Conservation (phyloP, 768 basidiomycete species). For the Phlegmacium glaucopus region DNA sequence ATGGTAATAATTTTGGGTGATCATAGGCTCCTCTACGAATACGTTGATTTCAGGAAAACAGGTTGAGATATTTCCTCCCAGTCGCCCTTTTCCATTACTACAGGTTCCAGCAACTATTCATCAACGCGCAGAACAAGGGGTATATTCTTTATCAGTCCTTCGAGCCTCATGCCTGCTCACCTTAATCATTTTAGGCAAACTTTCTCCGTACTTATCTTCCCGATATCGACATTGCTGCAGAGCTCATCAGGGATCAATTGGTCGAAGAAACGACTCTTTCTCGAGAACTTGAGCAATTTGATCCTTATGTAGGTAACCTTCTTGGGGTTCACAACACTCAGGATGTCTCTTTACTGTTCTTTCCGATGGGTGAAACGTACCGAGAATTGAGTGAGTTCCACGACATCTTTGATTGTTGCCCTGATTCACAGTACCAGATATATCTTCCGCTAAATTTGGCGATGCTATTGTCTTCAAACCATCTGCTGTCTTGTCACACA, state of each 20-base stretch:
- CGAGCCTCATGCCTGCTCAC: neutral
- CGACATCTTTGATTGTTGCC: neutral
- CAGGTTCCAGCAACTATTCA: conserved; percentile 29
- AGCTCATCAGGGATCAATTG: conserved; percentile 58
- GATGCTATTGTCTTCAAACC: conserved; percentile 35
- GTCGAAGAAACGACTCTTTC: conserved; percentile 37
- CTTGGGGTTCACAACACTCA: conserved; percentile 37
- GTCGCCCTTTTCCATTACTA: conserved; percentile 35
- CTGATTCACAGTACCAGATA: conserved; percentile 33
- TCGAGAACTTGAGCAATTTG: conserved; percentile 39
- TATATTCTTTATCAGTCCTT: conserved; percentile 28
- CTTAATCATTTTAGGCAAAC: conserved; percentile 49
- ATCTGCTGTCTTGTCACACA: conserved; percentile 34
- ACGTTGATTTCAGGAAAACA: conserved; percentile 21
- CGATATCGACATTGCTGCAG: conserved; percentile 70
- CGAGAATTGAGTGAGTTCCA: conserved; percentile 55
- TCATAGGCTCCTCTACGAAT: conserved; percentile 4
- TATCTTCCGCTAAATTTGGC: conserved; percentile 39
- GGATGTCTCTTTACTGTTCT: conserved; percentile 31
- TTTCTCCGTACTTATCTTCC: conserved; percentile 71
- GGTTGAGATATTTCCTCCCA: conserved; percentile 55
- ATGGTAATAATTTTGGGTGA: neutral
- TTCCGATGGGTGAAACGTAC: conserved; percentile 62
- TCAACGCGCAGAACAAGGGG: conserved; percentile 66
- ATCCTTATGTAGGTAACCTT: conserved; percentile 56